Conservation (phyloP, 164 flowering plant genomes). For the Kalanchoe fedtschenkoi region DNA sequence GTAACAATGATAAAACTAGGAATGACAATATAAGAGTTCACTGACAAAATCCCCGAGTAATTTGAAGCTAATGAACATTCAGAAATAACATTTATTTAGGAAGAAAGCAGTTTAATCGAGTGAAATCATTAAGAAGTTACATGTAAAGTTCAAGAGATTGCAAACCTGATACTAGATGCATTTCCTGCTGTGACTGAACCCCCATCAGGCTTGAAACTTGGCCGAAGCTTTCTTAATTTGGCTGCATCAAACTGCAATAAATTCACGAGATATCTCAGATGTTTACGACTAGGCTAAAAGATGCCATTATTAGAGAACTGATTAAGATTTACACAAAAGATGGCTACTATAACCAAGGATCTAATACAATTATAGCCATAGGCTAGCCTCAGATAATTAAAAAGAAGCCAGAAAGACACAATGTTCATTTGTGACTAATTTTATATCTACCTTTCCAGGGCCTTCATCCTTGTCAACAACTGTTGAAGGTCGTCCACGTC, state of each 20-base stretch:
- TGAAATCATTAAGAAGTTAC: background rate
- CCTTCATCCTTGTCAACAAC: slow-evolving; percentile 59
- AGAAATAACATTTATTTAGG: background rate
- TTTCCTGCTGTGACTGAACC: slow-evolving; percentile 97
- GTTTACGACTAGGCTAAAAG: background rate
- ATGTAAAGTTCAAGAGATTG: background rate
- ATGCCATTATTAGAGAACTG: background rate
- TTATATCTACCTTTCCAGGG: slow-evolving; percentile 33
- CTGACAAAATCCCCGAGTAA: background rate
- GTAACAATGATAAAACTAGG: background rate
- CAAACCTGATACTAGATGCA: slow-evolving; percentile 88
- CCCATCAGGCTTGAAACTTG: slow-evolving; percentile 75
- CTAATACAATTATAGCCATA: background rate
- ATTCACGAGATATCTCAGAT: background rate
- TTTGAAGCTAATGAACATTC: background rate
- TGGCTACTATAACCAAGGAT: background rate
- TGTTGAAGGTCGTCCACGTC: slow-evolving; percentile 52
- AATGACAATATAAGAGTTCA: background rate
- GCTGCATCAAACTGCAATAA: slow-evolving; percentile 68
- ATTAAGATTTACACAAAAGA: background rate
- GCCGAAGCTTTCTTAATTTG: slow-evolving; percentile 76
- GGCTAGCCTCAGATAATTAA: background rate
- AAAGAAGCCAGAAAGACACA: background rate
- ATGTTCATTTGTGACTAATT: background rate
- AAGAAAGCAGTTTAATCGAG: background rate